Conservation (phyloP, 106 monocot genomes). For the Apostasia ramifera region DNA sequence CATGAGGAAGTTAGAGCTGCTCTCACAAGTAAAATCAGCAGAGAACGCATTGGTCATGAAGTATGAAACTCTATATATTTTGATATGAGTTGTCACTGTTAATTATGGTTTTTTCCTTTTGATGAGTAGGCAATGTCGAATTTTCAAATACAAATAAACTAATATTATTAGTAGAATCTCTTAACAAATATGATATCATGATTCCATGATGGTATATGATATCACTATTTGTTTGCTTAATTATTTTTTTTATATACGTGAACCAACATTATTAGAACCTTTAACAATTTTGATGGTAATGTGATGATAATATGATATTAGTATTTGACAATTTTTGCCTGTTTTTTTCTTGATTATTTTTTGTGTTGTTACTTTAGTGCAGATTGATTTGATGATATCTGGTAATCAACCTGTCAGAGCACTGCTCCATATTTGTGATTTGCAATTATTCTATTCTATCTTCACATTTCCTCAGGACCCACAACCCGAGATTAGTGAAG, state of each 20-base stretch:
- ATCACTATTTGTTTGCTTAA: no score
- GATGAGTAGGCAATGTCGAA: no score
- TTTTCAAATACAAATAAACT: no score
- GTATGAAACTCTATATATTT: conserved; percentile 18
- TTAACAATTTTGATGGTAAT: no score
- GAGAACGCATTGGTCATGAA: conserved; percentile 97
- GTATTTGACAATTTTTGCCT: not conserved
- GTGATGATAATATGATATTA: not conserved
- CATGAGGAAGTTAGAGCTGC: conserved; percentile 79
- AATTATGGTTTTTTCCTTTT: no score
- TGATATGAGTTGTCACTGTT: no score
- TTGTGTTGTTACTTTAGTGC: not conserved
- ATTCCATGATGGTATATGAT: no score
- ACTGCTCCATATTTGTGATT: conserved; percentile 57
- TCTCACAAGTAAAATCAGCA: conserved; percentile 79
- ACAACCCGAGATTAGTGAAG: conserved; percentile 40
- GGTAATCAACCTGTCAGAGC: conserved; percentile 76
- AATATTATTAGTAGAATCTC: no score
- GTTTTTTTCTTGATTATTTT: not conserved
- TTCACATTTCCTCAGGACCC: conserved; percentile 58
- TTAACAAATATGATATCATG: no score
- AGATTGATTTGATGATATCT: conserved; percentile 93
- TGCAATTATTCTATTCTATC: conserved; percentile 70
- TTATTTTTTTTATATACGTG: no score
- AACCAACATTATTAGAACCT: no score